These are phyloP conservation scores for Ophiostoma perfectum DNA, from an alignment of 2,329 filamentous ascomycete genomes.

Conservation along the genomic window DNA sequence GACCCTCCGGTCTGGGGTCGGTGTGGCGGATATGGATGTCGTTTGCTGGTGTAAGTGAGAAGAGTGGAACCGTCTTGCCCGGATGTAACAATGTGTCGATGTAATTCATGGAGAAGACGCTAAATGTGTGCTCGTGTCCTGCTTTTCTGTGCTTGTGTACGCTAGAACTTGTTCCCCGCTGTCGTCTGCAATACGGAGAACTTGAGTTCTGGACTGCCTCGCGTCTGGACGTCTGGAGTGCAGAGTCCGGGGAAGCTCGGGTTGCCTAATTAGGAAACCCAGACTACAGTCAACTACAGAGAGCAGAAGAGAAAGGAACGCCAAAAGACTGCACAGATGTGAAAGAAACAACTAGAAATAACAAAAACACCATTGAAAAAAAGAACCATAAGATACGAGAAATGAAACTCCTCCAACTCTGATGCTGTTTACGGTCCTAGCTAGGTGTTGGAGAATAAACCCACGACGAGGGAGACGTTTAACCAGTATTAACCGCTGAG, in stretches of 20 bases:
- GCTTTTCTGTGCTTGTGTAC: not conserved
- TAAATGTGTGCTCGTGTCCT: not conserved
- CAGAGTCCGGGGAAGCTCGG: slow-evolving; percentile 7
- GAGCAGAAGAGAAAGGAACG: not conserved
- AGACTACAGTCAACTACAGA: not conserved
- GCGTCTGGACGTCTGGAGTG: not conserved
- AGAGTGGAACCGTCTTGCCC: not conserved
- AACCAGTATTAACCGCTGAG: not conserved
- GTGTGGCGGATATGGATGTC: not conserved
- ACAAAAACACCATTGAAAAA: not conserved
- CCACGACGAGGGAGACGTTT: no score
- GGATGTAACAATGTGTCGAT: not conserved
- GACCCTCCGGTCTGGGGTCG: not conserved
- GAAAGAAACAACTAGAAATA: not conserved
- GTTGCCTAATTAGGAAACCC: slow-evolving; percentile 10
- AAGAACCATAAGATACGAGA: not conserved
- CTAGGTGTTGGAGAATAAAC: no score
- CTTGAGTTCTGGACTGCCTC: not conserved
- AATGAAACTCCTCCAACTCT: no score
- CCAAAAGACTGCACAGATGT: not conserved
- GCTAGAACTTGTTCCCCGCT: not conserved
- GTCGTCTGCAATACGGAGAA: not conserved
- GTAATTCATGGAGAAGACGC: slow-evolving; percentile 1
- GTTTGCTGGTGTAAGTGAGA: slow-evolving; percentile 10
- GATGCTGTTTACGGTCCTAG: no score